phyloP scores from a whole-genome alignment of 192 early-diverging fungal genomes.

The Linnemannia schmuckeri region DNA sequence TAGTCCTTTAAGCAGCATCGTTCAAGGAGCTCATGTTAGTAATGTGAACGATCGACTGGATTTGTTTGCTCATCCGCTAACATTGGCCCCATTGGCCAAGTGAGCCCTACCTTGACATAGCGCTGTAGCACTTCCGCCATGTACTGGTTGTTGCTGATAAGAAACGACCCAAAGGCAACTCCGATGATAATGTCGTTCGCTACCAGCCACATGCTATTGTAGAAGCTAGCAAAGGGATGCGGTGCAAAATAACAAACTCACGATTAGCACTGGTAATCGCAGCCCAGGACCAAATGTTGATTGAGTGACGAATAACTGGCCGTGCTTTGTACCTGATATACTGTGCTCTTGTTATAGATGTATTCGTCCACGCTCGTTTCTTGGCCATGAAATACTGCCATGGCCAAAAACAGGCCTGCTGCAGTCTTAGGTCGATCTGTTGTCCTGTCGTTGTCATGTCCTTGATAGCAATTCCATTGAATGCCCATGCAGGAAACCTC shows the following conservation, averaged over 20 bases:
- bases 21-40: background rate
- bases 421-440: constrained; percentile 90
- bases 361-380: constrained; percentile 68
- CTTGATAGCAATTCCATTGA: constrained; percentile 80
- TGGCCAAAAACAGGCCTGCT: constrained; percentile 90
- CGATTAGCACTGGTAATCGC: constrained; percentile 40
- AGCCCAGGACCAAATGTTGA: constrained; percentile 38
- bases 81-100: background rate
- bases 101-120: constrained; percentile 39
- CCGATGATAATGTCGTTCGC: constrained; percentile 94
- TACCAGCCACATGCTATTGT: constrained; percentile 97
- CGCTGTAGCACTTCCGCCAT: constrained; percentile 67
- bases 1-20: constrained; percentile 59
- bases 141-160: constrained; percentile 71
- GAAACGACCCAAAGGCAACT: constrained; percentile 77
- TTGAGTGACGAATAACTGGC: constrained; percentile 5
- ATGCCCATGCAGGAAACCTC: constrained; percentile 66
- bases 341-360: constrained; percentile 71
- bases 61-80: too few species aligned
- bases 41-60: background rate
- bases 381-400: constrained; percentile 82
- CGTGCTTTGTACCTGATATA: constrained; percentile 76
- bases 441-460: constrained; percentile 79
- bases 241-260: background rate
- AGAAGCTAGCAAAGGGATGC: constrained; percentile 72